phyloP scores from a whole-genome alignment of 2,329 filamentous ascomycete species.

The Botrytis galanthina region DNA sequence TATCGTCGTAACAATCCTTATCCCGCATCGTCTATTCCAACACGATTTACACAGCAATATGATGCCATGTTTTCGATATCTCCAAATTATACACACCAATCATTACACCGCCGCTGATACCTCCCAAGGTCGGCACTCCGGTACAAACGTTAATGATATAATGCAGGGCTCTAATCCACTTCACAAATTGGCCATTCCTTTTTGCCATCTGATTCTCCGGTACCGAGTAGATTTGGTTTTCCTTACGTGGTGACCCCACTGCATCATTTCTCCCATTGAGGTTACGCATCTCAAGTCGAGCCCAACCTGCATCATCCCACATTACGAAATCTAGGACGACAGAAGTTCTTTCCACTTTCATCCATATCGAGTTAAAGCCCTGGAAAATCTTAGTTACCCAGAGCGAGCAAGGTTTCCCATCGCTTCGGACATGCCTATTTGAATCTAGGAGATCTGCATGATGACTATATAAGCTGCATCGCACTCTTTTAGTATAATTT shows the following conservation, averaged over 20 bases:
- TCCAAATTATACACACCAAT: not conserved
- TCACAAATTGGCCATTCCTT: not conserved
- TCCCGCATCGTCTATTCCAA: not conserved
- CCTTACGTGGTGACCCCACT: conserved; percentile 5
- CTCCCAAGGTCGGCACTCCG: not conserved
- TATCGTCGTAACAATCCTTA: not conserved
- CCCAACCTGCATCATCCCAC: conserved; percentile 8
- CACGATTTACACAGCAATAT: not conserved
- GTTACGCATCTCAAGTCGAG: conserved; percentile 2
- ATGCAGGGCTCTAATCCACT: not conserved
- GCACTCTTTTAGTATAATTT: not conserved
- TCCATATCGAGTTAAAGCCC: not conserved
- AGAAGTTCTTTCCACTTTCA: not conserved
- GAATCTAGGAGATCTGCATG: conserved; percentile 9
- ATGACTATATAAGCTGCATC: conserved; percentile 1
- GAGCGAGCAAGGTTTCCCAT: not conserved
- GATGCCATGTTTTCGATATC: not conserved
- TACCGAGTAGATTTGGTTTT: not conserved
- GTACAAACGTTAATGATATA: not conserved
- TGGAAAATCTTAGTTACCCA: conserved; percentile 6
- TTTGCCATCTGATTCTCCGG: not conserved
- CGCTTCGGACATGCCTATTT: conserved; percentile 10
- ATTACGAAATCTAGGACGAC: conserved; percentile 2
- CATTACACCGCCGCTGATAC: not conserved
- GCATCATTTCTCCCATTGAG: not conserved